These are phyloP conservation scores for Penicillium cosmopolitanum DNA, from an alignment of 495 filamentous ascomycete species.

Conservation along the genomic window DNA sequence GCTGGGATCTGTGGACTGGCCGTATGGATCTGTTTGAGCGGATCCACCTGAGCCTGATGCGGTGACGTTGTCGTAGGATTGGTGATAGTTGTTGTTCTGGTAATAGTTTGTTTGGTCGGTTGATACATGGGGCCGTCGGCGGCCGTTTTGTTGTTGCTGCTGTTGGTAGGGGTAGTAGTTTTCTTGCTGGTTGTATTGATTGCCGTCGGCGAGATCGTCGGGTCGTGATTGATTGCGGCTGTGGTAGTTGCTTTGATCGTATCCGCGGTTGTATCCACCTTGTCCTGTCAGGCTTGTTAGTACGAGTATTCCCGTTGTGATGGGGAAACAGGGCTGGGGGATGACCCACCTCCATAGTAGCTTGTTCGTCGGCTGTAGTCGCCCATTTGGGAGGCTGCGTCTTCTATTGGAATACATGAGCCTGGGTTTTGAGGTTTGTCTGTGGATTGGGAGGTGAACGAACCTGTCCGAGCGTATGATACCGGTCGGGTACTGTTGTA, in stretches of 20 bases:
- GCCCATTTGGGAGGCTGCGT: slow-evolving; percentile 36
- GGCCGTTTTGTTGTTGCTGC: slow-evolving; percentile 24
- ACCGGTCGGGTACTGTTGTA: slow-evolving; percentile 59
- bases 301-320: not conserved
- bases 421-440: not conserved
- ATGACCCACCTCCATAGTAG: slow-evolving; percentile 60
- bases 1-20: slow-evolving; percentile 86
- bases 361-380: slow-evolving; percentile 64
- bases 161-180: slow-evolving; percentile 44
- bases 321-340: not conserved
- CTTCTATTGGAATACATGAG: slow-evolving; percentile 23
- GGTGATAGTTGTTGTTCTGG: slow-evolving; percentile 63
- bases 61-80: slow-evolving; percentile 80
- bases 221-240: slow-evolving; percentile 53
- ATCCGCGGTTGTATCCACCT: not conserved
- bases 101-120: slow-evolving; percentile 42
- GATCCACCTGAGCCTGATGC: slow-evolving; percentile 69
- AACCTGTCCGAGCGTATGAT: slow-evolving; percentile 56
- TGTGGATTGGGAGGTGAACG: slow-evolving; percentile 10
- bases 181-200: slow-evolving; percentile 42
- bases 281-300: not conserved
- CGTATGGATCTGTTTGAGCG: slow-evolving; percentile 64
- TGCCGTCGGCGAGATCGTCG: slow-evolving; percentile 59
- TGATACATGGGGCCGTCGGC: slow-evolving; percentile 54
- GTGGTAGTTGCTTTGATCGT: slow-evolving; percentile 55